Evolutionary conservation across 495 filamentous ascomycete genomes (phyloP), one percentile per base, ranked within the genome.

Genomic region (Xylaria curta): DNA sequence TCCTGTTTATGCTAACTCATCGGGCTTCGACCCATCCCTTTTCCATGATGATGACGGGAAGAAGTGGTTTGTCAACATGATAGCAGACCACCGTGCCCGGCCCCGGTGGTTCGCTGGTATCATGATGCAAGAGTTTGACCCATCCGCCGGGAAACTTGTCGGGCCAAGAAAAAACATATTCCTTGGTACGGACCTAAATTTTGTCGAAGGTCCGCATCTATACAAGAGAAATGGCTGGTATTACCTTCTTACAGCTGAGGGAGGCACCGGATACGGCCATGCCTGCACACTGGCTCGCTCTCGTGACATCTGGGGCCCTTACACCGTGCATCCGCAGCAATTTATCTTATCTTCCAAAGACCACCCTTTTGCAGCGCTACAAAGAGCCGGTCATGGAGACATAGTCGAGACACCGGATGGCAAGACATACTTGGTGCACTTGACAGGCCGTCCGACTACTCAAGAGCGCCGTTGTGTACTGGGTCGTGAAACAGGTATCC

Each of bases 201-300:
- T 89, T 17, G 86, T 88, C 7, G 90, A 92, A 75, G 90, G 86
- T 1, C 89, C 90, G 13, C 90, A 91, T 76, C 77, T 90, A 13
- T 88, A 87, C 74, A 86, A 85, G 79, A 80, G 83, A 58, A 85
- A 87, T 74, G 85, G 82, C 13, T 89, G 79, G 73, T 90, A 89
- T 74, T 90, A 89, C 73, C 82, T 90, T 4, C 72, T 87, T 17
- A 89, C 86, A 33, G 88, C 87, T 3, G 90, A 92, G 71, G 90
- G 89, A 1, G 90, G 90, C 4, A 91, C 89, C 1, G 89, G 83
- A 4, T 85, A 87, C 65, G 78, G 85, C 12, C 90, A 92, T 69
- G 84, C 84, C 4, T 80, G 80, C 53, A 87, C 86, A 13, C 78
- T 90, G 4, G 85, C 85, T 0, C 83, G 89, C 13, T 87, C 87